These are phyloP conservation scores for Phytopythium montanum DNA, from an alignment of 352 stramenopile species.

Conservation along the genomic window DNA sequence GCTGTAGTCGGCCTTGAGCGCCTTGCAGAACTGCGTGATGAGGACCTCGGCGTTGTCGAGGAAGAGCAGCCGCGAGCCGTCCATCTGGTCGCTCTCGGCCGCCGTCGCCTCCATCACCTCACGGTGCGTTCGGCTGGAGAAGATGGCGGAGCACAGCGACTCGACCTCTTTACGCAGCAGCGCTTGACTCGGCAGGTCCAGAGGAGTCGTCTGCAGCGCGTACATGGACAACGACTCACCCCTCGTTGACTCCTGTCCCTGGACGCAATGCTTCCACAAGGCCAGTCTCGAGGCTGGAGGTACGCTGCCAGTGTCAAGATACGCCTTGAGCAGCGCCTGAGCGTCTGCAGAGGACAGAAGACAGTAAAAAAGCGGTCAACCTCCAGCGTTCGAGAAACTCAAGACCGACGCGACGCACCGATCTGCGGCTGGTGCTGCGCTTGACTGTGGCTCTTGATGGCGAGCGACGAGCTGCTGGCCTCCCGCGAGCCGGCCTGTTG, in stretches of 20 bases:
- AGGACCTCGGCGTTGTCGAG: constrained; percentile 76
- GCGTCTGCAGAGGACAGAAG: too few relatives aligned
- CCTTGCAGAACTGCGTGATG: constrained; percentile 62
- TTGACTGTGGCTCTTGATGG: constrained; percentile 61
- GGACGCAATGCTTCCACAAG: constrained; percentile 55
- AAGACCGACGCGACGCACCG: constrained; percentile 15
- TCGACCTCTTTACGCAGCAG: constrained; percentile 70
- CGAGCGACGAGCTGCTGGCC: constrained; percentile 46
- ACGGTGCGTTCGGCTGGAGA: constrained; percentile 47
- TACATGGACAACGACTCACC: constrained; percentile 67
- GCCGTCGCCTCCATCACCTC: constrained; percentile 32
- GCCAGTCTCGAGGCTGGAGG: constrained; percentile 29
- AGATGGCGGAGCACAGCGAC: constrained; percentile 55
- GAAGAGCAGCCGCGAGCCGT: constrained; percentile 60
- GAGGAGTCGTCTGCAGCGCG: constrained; percentile 55
- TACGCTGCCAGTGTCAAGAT: constrained; percentile 33
- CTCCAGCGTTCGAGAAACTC: neutral
- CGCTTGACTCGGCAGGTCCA: constrained; percentile 48
- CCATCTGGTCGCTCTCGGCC: constrained; percentile 32
- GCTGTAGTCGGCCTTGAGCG: constrained; percentile 52
- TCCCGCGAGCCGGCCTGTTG: constrained; percentile 40
- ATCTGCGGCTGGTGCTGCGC: constrained; percentile 21
- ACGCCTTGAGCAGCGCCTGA: neutral
- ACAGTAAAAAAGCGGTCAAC: constrained; percentile 4
- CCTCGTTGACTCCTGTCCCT: constrained; percentile 23